A percentile compares a stretch with the other conserved stretches of the same genome.
Evolutionary conservation across 169 alveolate species (phyloP).

Genomic region (Eimeria praecox): DNA sequence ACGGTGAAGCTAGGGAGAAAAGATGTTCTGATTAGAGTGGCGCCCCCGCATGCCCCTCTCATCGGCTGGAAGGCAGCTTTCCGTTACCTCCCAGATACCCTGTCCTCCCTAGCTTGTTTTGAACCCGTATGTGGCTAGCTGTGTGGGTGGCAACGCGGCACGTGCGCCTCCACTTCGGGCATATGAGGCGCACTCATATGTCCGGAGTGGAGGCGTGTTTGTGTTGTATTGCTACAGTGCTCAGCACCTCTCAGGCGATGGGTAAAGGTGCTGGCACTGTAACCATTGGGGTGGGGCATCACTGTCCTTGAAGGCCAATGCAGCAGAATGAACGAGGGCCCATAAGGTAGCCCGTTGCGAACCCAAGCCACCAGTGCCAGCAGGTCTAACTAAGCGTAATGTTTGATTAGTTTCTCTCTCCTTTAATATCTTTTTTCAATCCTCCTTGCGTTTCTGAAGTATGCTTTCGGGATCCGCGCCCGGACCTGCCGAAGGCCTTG

Average conservation of each 20-base stretch:
- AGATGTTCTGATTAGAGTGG: no score
- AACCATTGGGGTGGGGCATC: not conserved
- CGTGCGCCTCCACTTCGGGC: not conserved
- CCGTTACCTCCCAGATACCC: no score
- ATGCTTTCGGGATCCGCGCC: not conserved
- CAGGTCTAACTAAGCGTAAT: not conserved
- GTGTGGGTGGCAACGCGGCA: not conserved
- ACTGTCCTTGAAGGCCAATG: not conserved
- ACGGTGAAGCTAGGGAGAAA: no score
- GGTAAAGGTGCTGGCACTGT: not conserved
- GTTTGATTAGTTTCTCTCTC: not conserved
- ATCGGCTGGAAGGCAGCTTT: no score
- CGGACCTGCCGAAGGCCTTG: not conserved
- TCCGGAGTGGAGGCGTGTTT: no score
- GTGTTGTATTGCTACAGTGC: no score
- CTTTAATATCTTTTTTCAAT: not conserved
- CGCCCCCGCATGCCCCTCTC: no score
- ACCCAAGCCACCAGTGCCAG: not conserved
- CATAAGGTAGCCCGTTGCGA: not conserved
- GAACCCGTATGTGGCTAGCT: not conserved
- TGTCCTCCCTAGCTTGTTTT: not conserved
- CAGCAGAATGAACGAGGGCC: not conserved
- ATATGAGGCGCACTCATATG: no score
- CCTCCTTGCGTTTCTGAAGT: not conserved
- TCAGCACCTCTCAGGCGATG: not conserved